Evolutionary conservation across 2,329 filamentous ascomycete species (phyloP).

Genomic region (Ceratocystis ficicola): DNA sequence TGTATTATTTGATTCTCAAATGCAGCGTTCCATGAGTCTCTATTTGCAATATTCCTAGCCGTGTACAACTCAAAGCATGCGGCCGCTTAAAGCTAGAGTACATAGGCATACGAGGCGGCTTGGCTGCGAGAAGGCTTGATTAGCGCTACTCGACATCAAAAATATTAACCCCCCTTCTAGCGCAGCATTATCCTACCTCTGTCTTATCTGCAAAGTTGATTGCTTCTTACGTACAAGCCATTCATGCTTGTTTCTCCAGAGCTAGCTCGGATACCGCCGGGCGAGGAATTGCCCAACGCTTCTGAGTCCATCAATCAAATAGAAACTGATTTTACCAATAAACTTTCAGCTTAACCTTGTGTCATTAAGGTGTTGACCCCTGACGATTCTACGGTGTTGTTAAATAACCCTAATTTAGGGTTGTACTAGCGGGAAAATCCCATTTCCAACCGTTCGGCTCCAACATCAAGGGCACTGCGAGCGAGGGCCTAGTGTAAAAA

Average conservation of each 20-base stretch:
- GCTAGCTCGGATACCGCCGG: conserved; percentile 6
- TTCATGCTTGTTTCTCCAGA: neutral
- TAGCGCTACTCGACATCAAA: neutral
- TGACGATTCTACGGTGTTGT: neutral
- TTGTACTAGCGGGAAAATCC: neutral
- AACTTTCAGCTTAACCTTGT: neutral
- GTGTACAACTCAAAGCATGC: neutral
- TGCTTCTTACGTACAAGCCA: conserved; percentile 3
- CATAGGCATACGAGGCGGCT: neutral
- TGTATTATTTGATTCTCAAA: neutral
- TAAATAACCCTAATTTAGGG: neutral
- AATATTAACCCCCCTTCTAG: neutral
- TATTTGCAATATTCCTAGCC: too few relatives aligned
- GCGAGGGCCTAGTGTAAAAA: neutral
- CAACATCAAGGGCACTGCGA: neutral
- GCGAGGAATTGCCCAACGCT: neutral
- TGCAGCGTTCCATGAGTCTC: too few relatives aligned
- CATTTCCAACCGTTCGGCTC: neutral
- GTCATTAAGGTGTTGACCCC: neutral
- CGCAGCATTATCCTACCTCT: neutral
- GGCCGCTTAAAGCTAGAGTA: neutral
- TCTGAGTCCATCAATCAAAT: neutral
- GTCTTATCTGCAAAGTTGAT: neutral
- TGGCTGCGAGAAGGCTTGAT: neutral
- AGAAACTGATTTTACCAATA: neutral